Evolutionary conservation across 2,329 filamentous ascomycete species (phyloP).

Genomic region (Pseudopyricularia javanii): DNA sequence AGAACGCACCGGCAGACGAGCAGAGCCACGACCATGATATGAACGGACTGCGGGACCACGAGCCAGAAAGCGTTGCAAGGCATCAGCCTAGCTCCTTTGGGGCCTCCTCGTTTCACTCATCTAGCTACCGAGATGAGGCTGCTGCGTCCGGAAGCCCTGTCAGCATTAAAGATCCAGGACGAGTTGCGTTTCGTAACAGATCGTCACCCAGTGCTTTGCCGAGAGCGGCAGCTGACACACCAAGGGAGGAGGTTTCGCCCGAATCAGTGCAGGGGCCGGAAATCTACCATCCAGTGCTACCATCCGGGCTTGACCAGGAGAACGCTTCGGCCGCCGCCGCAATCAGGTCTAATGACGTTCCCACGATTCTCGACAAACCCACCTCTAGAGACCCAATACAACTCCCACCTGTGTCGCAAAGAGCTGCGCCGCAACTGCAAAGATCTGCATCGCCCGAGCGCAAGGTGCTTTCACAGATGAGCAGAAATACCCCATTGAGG

Average conservation of each 20-base stretch:
- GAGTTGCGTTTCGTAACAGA: conserved; percentile 25
- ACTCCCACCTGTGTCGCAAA: not conserved
- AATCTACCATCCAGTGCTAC: conserved; percentile 39
- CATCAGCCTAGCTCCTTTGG: conserved; percentile 23
- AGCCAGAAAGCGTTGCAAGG: conserved; percentile 27
- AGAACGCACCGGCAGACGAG: conserved; percentile 14
- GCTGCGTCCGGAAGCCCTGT: conserved; percentile 46
- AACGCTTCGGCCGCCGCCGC: conserved; percentile 35
- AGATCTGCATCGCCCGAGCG: conserved; percentile 38
- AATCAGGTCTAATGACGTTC: not conserved
- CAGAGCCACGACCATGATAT: conserved; percentile 16
- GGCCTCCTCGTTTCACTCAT: conserved; percentile 29
- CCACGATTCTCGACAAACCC: conserved; percentile 8
- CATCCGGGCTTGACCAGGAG: conserved; percentile 65
- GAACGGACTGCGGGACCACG: conserved; percentile 4
- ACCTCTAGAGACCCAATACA: not conserved
- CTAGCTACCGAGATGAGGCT: conserved; percentile 30
- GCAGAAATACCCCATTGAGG: conserved; percentile 61
- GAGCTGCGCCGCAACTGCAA: not conserved
- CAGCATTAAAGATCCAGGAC: conserved; percentile 30
- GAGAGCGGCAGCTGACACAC: conserved; percentile 14
- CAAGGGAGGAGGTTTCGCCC: conserved; percentile 12
- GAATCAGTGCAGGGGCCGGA: not conserved
- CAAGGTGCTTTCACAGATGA: conserved; percentile 40
- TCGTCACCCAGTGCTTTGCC: conserved; percentile 13